Evolutionary conservation across 78 protist species (phyloP).

Genomic region (Dictyostelium intermedium): DNA sequence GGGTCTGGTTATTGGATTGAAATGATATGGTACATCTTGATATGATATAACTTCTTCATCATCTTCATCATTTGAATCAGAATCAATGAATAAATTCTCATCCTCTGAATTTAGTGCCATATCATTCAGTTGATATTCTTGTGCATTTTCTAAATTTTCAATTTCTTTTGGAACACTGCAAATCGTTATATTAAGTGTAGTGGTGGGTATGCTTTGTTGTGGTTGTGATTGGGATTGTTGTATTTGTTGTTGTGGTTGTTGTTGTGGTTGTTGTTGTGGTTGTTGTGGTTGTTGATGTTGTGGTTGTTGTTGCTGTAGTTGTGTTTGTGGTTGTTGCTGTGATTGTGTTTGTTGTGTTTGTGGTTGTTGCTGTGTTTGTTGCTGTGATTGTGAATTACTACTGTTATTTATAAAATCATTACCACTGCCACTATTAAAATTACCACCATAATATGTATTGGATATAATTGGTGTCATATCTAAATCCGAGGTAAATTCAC

Average conservation of each 20-base stretch:
- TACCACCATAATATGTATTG: background rate
- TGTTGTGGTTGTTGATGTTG: background rate
- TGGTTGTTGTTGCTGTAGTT: background rate
- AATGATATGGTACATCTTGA: background rate
- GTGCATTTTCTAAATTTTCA: slow-evolving; percentile 65
- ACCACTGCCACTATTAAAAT: background rate
- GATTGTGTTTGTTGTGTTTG: background rate
- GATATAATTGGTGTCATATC: slow-evolving; percentile 18
- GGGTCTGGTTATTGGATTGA: background rate
- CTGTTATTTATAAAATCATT: slow-evolving; percentile 1
- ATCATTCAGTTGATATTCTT: slow-evolving; percentile 75
- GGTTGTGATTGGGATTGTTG: background rate
- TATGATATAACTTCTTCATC: slow-evolving; percentile 41
- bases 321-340: background rate
- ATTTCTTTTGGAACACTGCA: slow-evolving; percentile 73
- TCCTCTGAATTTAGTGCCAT: slow-evolving; percentile 58
- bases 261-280: background rate
- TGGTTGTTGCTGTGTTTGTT: background rate
- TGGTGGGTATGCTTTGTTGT: background rate
- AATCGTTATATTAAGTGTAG: slow-evolving; percentile 29
- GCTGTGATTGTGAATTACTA: background rate
- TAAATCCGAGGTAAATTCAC: slow-evolving; percentile 60
- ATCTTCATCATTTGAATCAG: slow-evolving; percentile 59
- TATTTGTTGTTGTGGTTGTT: background rate
- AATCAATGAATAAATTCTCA: slow-evolving; percentile 66